These are phyloP conservation scores for Vachellia collinsii DNA, from an alignment of 306 rosid species.

Conservation along the genomic window DNA sequence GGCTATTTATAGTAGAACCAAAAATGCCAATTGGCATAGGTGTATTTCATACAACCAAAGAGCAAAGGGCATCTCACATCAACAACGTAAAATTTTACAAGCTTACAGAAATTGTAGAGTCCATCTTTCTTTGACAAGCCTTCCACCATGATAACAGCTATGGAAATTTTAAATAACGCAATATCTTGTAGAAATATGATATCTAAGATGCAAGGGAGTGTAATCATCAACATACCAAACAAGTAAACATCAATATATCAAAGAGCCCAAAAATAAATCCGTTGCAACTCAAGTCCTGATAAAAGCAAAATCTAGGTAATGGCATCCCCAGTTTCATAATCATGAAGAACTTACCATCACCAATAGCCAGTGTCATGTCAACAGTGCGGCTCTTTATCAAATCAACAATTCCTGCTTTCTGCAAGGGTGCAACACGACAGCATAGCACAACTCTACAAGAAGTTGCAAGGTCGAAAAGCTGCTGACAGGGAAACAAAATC, in stretches of 20 bases:
- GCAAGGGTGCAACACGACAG: constrained; percentile 99
- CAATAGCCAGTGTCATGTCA: constrained; percentile 98
- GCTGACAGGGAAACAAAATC: constrained; percentile 42
- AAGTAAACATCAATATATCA: background rate
- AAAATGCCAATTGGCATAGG: background rate
- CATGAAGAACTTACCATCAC: constrained; percentile 73
- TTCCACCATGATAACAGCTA: background rate
- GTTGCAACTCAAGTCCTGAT: constrained; percentile 1
- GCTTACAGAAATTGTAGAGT: background rate
- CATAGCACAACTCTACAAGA: constrained; percentile 89
- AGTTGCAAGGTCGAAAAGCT: constrained; percentile 93
- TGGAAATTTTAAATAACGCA: background rate
- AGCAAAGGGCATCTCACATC: background rate
- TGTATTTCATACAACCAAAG: background rate
- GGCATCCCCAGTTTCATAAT: constrained; percentile 15
- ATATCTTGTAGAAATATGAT: background rate
- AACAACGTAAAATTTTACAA: background rate
- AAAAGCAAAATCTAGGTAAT: constrained; percentile 29
- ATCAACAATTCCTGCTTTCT: constrained; percentile 98
- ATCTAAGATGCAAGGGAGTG: background rate
- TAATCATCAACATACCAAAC: background rate
- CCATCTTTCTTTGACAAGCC: background rate
- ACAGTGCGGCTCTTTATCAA: constrained; percentile 85
- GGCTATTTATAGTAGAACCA: background rate
- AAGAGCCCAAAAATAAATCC: constrained; percentile 12